Percentiles rank a stretch among this genome's conserved stretches.
phyloP scores from a whole-genome alignment of 2,329 filamentous ascomycete genomes.

The Aspergillus terreus region DNA sequence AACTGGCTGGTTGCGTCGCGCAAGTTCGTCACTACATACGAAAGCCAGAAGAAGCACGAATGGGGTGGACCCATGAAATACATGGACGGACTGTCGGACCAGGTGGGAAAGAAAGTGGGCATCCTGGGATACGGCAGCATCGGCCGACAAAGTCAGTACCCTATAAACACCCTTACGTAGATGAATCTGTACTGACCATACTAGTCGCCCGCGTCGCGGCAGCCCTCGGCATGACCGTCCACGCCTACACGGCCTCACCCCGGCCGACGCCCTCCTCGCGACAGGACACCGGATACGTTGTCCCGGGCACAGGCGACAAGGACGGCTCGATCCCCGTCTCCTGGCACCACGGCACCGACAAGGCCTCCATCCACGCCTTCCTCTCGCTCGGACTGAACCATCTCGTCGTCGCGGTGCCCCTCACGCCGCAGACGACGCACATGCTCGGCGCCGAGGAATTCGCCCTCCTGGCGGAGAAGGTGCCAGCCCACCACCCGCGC shows the following conservation, averaged over 20 bases:
- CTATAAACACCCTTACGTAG: not conserved
- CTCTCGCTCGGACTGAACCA: conserved; percentile 55
- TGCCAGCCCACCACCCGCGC: conserved; percentile 28
- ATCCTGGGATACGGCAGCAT: conserved; percentile 62
- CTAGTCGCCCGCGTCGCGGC: conserved; percentile 53
- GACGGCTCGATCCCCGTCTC: conserved; percentile 53
- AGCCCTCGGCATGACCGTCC: conserved; percentile 66
- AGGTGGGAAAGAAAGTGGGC: conserved; percentile 56
- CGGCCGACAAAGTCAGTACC: conserved; percentile 52
- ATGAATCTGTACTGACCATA: not conserved
- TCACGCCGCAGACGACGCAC: conserved; percentile 54
- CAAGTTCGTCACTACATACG: conserved; percentile 51
- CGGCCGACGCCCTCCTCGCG: conserved; percentile 64
- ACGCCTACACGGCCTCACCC: conserved; percentile 70
- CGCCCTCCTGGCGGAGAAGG: conserved; percentile 44
- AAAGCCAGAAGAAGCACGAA: conserved; percentile 54
- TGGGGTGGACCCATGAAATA: conserved; percentile 41
- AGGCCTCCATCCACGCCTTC: conserved; percentile 51
- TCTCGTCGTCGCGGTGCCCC: conserved; percentile 54
- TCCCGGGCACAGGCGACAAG: conserved; percentile 62
- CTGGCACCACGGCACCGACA: conserved; percentile 57
- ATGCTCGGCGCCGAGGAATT: conserved; percentile 56
- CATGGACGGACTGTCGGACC: conserved; percentile 42
- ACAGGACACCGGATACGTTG: conserved; percentile 62
- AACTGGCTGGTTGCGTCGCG: conserved; percentile 58